Evolutionary conservation across 495 filamentous ascomycete genomes (phyloP), one percentile per base, ranked within the genome.

Genomic region (Aspergillus hancockii): DNA sequence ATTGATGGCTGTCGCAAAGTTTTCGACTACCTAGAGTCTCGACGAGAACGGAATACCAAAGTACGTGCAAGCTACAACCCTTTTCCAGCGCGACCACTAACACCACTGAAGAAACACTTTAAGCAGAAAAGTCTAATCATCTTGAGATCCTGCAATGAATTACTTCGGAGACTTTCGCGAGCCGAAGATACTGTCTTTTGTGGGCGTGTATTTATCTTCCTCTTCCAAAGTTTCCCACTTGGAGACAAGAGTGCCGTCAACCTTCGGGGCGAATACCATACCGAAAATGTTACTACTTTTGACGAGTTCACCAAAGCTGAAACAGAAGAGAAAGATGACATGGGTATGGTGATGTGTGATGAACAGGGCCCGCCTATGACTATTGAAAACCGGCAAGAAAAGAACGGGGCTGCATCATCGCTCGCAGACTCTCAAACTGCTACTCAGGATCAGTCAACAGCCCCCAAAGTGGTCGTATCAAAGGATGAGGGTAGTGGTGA

Each of bases 211-310:
- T 96, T 96, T 68, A 96, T 99, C 62, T 99, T 96, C 67, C 84
- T 98, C 57, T 98, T 97, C 72, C 94, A 98, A 71, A 95, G 90
- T 70, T 97, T 98, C 66, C 92, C 94, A 12, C 80, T 98, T 0
- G 92, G 93, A 25, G 94, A 99, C 75, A 93, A 90, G 66, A 97
- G 94, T 69, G 96, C 93, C 1, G 93, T 99, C 50, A 99, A 99
- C 64, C 82, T 97, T 49, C 86, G 95, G 28, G 94, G 94, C 63
- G 94, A 98, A 72, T 99, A 93, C 62, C 95, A 99, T 66, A 84
- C 88, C 19, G 93, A 97, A 64, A 99, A 99, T 81, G 85, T 94
- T 52, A 99, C 94, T 2, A 86, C 83, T 0, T 98, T 85, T 69
- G 93, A 97, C 56, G 80, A 84, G 18, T 76, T 76, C 18, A 61